Percentiles rank a stretch among this genome's conserved stretches.
Evolutionary conservation across 306 rosid species (phyloP).

Genomic region (Cucurbita argyrosperma): DNA sequence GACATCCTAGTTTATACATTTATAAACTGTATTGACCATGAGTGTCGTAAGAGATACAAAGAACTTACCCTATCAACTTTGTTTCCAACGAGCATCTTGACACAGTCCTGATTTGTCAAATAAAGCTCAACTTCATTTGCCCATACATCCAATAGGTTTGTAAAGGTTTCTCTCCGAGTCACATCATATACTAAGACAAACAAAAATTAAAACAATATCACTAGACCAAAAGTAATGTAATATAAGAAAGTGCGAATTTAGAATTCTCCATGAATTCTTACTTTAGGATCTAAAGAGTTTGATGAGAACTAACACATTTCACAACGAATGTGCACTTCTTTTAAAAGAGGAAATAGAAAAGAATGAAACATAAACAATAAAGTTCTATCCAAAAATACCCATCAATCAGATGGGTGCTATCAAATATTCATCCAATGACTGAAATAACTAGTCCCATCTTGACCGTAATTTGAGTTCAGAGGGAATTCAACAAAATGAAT

Average conservation of each 20-base stretch:
- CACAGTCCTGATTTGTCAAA: conserved; percentile 58
- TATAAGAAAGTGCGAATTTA: neutral
- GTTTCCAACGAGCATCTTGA: conserved; percentile 87
- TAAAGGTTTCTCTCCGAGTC: conserved; percentile 73
- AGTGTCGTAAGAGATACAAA: neutral
- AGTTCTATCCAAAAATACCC: neutral
- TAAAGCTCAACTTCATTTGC: conserved; percentile 82
- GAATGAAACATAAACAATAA: neutral
- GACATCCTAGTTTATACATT: neutral
- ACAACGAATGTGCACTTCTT: neutral
- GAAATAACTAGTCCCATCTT: neutral
- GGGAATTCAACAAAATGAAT: neutral
- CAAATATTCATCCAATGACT: neutral
- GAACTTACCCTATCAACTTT: conserved; percentile 77
- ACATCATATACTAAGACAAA: conserved; percentile 59
- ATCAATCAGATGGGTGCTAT: neutral
- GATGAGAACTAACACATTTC: neutral
- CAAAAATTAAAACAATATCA: neutral
- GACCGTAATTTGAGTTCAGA: no score
- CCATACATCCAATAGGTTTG: conserved; percentile 77
- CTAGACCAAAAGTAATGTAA: neutral
- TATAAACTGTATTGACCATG: neutral
- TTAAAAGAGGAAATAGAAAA: neutral
- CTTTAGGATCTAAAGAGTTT: neutral
- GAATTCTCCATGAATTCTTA: neutral